These are phyloP conservation scores for Erucastrum elatum DNA, from an alignment of 345 rosid genomes.

Conservation along the genomic window DNA sequence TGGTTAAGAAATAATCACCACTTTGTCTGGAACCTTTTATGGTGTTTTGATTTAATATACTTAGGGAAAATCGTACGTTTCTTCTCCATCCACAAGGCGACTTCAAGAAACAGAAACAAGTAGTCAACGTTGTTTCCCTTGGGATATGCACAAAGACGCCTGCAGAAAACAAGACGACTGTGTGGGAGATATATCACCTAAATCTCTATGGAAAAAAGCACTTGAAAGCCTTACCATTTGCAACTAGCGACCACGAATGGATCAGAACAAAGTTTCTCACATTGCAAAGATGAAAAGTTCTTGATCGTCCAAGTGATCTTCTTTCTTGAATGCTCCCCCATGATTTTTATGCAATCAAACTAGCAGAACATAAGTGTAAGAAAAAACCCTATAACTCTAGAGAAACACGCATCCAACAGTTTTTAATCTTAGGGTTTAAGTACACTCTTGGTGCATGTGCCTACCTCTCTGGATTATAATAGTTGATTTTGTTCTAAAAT, in stretches of 20 bases:
- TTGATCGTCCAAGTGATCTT: constrained; percentile 2
- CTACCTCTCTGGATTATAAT: background rate
- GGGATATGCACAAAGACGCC: constrained; percentile 65
- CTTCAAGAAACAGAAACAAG: constrained; percentile 46
- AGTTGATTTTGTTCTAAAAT: background rate
- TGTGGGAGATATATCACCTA: background rate
- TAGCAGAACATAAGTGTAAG: background rate
- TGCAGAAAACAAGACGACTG: constrained; percentile 20
- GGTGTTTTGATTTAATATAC: constrained; percentile 54
- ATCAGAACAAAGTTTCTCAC: background rate
- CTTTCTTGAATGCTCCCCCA: background rate
- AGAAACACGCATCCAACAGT: background rate
- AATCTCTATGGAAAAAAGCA: background rate
- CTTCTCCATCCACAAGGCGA: constrained; percentile 82
- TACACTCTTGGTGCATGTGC: background rate
- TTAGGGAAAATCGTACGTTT: constrained; percentile 59
- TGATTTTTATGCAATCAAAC: background rate
- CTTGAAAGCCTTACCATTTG: constrained; percentile 5
- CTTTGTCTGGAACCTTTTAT: background rate
- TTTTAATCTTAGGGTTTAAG: background rate
- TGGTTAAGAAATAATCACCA: constrained; percentile 2
- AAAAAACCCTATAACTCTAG: background rate
- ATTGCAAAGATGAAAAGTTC: background rate
- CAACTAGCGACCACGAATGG: background rate
- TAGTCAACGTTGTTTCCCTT: constrained; percentile 74